Evolutionary conservation across 345 rosid species (phyloP).

Genomic region (Pistacia atlantica): DNA sequence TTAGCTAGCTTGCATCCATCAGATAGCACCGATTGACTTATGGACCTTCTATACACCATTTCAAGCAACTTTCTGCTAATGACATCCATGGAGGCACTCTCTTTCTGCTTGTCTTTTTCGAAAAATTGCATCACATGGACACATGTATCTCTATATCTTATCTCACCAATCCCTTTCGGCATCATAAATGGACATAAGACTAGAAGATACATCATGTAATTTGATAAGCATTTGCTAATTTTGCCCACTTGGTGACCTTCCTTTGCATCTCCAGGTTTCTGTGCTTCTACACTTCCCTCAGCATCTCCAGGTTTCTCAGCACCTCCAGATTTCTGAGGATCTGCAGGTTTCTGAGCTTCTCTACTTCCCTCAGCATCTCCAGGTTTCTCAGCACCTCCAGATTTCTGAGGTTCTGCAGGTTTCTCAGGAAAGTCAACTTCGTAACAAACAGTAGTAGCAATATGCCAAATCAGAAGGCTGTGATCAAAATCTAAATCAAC

Average conservation of each 20-base stretch:
- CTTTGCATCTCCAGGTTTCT: not conserved
- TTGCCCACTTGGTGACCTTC: not conserved
- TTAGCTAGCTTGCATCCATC: slow-evolving; percentile 14
- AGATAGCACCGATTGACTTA: slow-evolving; percentile 7
- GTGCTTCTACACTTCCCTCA: not conserved
- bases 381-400: too few relatives aligned
- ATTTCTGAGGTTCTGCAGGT: not conserved
- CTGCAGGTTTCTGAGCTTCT: too few relatives aligned
- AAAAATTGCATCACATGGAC: not conserved
- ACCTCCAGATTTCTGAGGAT: too few relatives aligned
- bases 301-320: too few relatives aligned
- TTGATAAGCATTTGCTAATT: slow-evolving; percentile 17
- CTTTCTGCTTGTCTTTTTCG: not conserved
- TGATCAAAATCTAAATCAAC: slow-evolving; percentile 19
- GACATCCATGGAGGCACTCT: not conserved
- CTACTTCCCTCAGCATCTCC: too few relatives aligned
- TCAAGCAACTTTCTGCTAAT: not conserved
- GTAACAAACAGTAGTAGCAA: slow-evolving; percentile 25
- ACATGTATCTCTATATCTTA: not conserved
- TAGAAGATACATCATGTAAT: slow-evolving; percentile 25
- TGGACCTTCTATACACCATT: not conserved
- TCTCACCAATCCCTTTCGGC: slow-evolving; percentile 15
- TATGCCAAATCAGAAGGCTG: slow-evolving; percentile 31
- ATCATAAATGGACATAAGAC: slow-evolving; percentile 13
- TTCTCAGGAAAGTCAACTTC: not conserved